Evolutionary conservation across 805 yeast genomes (phyloP), one percentile per base, ranked within the genome.

Genomic region (Alloascoidea hylecoeti): DNA sequence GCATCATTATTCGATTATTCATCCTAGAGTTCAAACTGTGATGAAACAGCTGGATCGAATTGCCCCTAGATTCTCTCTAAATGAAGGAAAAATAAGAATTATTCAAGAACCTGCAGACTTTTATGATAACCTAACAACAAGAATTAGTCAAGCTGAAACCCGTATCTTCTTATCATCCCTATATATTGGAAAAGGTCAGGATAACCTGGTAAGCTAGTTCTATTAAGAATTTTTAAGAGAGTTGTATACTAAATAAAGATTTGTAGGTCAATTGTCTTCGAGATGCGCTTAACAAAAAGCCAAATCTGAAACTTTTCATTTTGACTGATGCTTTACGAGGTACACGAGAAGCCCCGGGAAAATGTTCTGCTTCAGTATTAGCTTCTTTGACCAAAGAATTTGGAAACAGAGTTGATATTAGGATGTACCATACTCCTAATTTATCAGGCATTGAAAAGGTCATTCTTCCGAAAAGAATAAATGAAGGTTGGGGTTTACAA

Each of bases 401-500:
- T 51, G 84, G 82, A 5, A 63, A 66, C 33, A 63, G 95, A 40
- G 88, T 89, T 16, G 83, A 82, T 48, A 61, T 88, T 36, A 62
- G 95, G 47, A 68, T 88, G 66, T 92, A 83, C 56, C 94, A 81
- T 48, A 89, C 98, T 0, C 98, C 98, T 0, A 78, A 78, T 44
- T 66, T 83, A 46, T 61, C 68, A 32, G 94, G 94, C 0, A 50
- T 83, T 42, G 68, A 72, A 40, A 75, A 77, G 50, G 46, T 58
- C 5, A 35, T 81, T 34, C 66, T 85, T 2, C 98, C 98, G 0
- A 78, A 70, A 42, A 68, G 98, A 44, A 65, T 89, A 44, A 86
- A 88, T 56, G 98, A 92, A 59, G 88, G 94, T 3, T 65, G 70
- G 47, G 98, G 98, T 0, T 66, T 92, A 38, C 98, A 92, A 56